Percentiles rank a stretch among this genome's conserved stretches.
Evolutionary conservation across 108 stramenopile species (phyloP).

Genomic region (Cyclotella kingstonii): DNA sequence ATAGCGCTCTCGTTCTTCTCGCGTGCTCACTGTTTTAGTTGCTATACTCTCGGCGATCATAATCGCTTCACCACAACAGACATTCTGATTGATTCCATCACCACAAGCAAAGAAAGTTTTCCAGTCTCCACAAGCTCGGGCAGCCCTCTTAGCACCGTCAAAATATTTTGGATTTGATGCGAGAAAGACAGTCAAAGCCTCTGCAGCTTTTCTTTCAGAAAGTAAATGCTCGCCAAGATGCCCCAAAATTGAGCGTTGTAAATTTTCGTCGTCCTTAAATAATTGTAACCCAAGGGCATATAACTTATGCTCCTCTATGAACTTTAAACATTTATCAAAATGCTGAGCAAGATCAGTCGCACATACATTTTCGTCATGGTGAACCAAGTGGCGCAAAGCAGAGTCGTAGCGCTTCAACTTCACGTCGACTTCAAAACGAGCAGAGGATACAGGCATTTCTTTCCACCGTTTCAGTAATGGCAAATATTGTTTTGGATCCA

Average conservation of each 20-base stretch:
- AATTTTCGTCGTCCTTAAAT: conserved; percentile 44
- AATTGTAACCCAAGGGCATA: conserved; percentile 60
- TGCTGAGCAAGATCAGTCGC: conserved; percentile 23
- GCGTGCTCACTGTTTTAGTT: conserved; percentile 34
- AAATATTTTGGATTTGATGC: conserved; percentile 51
- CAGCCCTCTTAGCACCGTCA: conserved; percentile 69
- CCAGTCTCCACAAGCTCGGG: conserved; percentile 72
- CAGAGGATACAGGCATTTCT: conserved; percentile 51
- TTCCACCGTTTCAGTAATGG: conserved; percentile 77
- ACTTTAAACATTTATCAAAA: conserved; percentile 58
- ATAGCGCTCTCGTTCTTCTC: conserved; percentile 35
- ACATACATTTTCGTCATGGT: conserved; percentile 29
- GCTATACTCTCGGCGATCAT: conserved; percentile 32
- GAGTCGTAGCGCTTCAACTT: conserved; percentile 75
- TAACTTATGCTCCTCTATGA: conserved; percentile 70
- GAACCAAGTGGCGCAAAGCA: conserved; percentile 65
- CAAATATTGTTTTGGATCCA: conserved; percentile 94
- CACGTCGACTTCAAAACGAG: conserved; percentile 77
- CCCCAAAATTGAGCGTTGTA: conserved; percentile 46
- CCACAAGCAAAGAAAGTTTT: conserved; percentile 60
- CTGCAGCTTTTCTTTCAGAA: conserved; percentile 39
- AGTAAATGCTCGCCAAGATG: conserved; percentile 67
- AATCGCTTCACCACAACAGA: conserved; percentile 22
- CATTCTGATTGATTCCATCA: conserved; percentile 22
- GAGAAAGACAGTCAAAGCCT: conserved; percentile 69